phyloP scores from a whole-genome alignment of 345 rosid species.

The Trapa incisa region DNA sequence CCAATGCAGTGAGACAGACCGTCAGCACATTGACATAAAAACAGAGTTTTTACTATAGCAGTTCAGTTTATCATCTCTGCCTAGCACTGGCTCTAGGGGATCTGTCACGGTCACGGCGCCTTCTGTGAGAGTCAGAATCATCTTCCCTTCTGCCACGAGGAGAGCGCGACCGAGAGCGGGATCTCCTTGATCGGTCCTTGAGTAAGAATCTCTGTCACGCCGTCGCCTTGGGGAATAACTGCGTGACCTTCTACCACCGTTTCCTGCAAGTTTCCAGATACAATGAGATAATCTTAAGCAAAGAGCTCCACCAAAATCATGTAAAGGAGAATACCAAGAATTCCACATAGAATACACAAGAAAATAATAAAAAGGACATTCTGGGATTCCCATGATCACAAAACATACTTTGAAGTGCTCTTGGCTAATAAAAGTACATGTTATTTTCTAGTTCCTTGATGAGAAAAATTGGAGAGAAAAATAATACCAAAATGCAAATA shows the following conservation, averaged over 20 bases:
- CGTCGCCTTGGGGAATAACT: conserved; percentile 40
- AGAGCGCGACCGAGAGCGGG: conserved; percentile 18
- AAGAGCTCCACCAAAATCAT: not conserved
- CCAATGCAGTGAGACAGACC: not conserved
- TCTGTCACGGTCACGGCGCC: conserved; percentile 21
- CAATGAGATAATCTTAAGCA: not conserved
- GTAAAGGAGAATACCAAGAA: not conserved
- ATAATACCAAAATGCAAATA: not conserved
- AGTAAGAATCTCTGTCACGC: conserved; percentile 22
- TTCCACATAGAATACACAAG: too few species aligned
- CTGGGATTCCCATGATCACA: too few species aligned
- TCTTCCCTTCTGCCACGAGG: conserved; percentile 28
- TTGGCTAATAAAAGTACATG: not conserved
- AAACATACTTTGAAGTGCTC: not conserved
- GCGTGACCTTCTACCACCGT: conserved; percentile 29
- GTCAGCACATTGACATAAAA: not conserved
- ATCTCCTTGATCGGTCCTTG: conserved; percentile 37
- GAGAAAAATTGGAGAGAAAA: not conserved
- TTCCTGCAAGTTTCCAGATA: conserved; percentile 19
- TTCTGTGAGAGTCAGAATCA: conserved; percentile 23
- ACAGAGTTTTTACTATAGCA: not conserved
- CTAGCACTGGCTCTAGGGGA: not conserved
- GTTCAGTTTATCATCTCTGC: not conserved
- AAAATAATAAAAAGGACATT: too few species aligned
- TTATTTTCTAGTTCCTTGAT: not conserved